Evolutionary conservation across 1,139 yeast species (phyloP), one percentile per base, ranked within the genome.

Genomic region (Blastobotrys raffinosifermentans): DNA sequence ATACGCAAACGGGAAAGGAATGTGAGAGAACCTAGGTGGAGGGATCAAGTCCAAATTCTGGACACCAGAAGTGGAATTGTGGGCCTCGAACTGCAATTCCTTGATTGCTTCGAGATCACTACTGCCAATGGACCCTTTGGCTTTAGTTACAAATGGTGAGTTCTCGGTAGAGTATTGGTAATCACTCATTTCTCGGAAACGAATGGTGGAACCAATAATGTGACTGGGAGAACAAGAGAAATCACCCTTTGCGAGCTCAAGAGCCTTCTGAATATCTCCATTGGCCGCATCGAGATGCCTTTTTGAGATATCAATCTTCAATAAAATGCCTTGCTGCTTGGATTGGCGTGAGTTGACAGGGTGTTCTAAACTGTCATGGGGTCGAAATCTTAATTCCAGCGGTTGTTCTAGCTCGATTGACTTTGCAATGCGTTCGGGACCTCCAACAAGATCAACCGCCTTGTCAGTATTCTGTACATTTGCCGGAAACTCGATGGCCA

Each of bases 131-230:
- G 77, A 60, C 1, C 58, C 48, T 27, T 66, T 56, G 40, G 75
- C 64, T 22, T 64, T 63, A 3, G 58, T 46, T 1, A 72, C 69
- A 46, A 77, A 69, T 2, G 65, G 54, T 10, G 83, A 80, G 47
- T 75, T 70, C 38, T 72, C 73, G 14, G 89, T 74, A 22, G 73
- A 65, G 44, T 76, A 73, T 57, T 89, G 98, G 57, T 86, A 91
- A 60, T 91, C 98, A 1, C 91, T 78, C 69, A 91, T 75, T 41
- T 84, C 86, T 49, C 95, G 73, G 58, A 89, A 91, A 48, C 84
- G 74, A 51, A 77, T 81, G 13, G 82, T 82, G 43, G 77, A 74
- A 49, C 78, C 77, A 16, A 87, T 68, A 13, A 86, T 71, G 0
- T 81, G 91, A 4, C 75, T 70, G 0, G 95, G 91, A 34, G 67